Evolutionary conservation across 768 basidiomycete species (phyloP).

Genomic region (Tephrocybe sp.): DNA sequence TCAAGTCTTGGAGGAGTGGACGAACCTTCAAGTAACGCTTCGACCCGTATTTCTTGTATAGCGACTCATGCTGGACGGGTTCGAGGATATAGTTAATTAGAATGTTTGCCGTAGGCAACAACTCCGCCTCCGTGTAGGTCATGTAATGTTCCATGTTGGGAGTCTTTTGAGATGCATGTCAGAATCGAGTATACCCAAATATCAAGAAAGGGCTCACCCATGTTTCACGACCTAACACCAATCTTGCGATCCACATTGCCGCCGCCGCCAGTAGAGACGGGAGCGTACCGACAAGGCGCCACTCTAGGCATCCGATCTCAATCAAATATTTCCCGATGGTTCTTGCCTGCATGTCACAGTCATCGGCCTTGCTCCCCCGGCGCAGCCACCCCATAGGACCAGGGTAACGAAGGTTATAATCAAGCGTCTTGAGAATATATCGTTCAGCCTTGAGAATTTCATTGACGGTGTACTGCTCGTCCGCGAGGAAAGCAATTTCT

Average conservation of each 20-base stretch:
- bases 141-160: constrained; percentile 87
- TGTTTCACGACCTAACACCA: constrained; percentile 73
- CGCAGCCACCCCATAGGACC: constrained; percentile 89
- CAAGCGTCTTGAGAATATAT: constrained; percentile 81
- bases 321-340: constrained; percentile 90
- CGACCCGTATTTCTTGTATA: constrained; percentile 86
- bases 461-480: constrained; percentile 69
- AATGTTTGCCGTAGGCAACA: constrained; percentile 78
- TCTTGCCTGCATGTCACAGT: constrained; percentile 80
- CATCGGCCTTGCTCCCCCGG: constrained; percentile 90
- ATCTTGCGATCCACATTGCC: constrained; percentile 80
- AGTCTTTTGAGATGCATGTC: constrained; percentile 44
- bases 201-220: constrained; percentile 58
- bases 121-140: constrained; percentile 74
- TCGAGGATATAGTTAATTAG: constrained; percentile 88
- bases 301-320: constrained; percentile 82
- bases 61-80: constrained; percentile 67
- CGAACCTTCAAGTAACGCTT: constrained; percentile 82
- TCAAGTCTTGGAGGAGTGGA: not conserved
- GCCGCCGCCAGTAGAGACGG: constrained; percentile 84
- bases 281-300: constrained; percentile 67
- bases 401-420: constrained; percentile 84
- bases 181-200: constrained; percentile 1
- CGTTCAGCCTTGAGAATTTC: constrained; percentile 89
- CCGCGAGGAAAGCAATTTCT: constrained; percentile 79